These are phyloP conservation scores for Russula sp. DNA, from an alignment of 768 basidiomycete species.

Conservation along the genomic window DNA sequence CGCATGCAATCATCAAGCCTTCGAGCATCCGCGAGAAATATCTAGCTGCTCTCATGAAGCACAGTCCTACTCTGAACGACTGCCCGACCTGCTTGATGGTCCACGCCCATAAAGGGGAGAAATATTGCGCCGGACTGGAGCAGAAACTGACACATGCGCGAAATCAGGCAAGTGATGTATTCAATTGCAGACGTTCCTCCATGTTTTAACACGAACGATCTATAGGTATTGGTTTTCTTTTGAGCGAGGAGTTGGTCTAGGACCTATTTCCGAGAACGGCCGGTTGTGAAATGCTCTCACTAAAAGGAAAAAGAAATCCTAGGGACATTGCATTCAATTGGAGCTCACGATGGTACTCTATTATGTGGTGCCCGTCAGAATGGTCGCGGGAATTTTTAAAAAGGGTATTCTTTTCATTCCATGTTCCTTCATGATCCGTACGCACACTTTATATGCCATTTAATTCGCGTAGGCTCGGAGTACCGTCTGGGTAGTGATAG, in stretches of 20 bases:
- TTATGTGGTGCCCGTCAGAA: too few species aligned
- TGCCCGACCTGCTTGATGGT: background rate
- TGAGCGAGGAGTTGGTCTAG: background rate
- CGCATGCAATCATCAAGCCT: background rate
- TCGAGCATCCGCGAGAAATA: conserved; percentile 5
- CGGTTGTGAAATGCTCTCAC: background rate
- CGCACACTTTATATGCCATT: too few species aligned
- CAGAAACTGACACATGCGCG: background rate
- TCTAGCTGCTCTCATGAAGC: background rate
- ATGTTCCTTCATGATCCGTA: too few species aligned
- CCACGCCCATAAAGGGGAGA: background rate
- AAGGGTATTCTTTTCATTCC: too few species aligned
- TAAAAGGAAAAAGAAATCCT: too few species aligned
- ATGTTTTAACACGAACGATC: background rate
- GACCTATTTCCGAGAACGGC: background rate
- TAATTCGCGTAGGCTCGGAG: too few species aligned
- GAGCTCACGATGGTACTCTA: too few species aligned
- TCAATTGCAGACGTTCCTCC: background rate
- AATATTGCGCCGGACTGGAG: conserved; percentile 1
- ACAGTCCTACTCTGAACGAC: background rate
- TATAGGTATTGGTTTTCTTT: background rate
- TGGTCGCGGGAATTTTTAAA: too few species aligned
- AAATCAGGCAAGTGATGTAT: too few species aligned
- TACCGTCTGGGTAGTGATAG: too few species aligned
- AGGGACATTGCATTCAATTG: background rate